phyloP scores from a whole-genome alignment of 2,329 filamentous ascomycete genomes.

The Septoria petroselini region DNA sequence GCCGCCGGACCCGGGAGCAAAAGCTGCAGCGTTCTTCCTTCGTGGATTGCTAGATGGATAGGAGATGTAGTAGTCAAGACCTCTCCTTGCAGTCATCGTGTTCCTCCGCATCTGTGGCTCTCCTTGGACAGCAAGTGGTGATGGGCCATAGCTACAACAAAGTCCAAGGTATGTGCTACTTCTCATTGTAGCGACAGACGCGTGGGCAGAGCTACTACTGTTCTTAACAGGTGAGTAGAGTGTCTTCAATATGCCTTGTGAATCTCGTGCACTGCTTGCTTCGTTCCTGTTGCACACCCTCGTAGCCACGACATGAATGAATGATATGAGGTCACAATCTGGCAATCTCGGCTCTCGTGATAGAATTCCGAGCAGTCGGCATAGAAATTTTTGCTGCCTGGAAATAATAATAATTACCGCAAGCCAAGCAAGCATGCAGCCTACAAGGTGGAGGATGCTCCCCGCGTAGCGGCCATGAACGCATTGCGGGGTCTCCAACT shows the following conservation, averaged over 20 bases:
- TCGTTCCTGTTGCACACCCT: no score
- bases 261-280: no score
- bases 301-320: no score
- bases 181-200: neutral
- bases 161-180: neutral
- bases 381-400: conserved; percentile 8
- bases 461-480: conserved; percentile 13
- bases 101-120: no score
- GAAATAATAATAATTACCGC: conserved; percentile 12
- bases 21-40: conserved; percentile 39
- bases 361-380: neutral
- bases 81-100: no score
- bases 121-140: no score
- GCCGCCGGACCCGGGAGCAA: conserved; percentile 41
- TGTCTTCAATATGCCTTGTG: no score
- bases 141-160: neutral
- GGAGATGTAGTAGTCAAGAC: no score
- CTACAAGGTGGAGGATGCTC: conserved; percentile 4
- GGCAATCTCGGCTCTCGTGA: no score
- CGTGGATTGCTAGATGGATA: conserved; percentile 34
- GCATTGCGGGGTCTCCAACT: conserved; percentile 11
- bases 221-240: no score
- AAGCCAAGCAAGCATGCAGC: neutral
- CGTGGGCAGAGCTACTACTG: no score
- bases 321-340: no score